Conservation (phyloP, 2,329 filamentous ascomycete species). For the Fusarium caatingaense region DNA sequence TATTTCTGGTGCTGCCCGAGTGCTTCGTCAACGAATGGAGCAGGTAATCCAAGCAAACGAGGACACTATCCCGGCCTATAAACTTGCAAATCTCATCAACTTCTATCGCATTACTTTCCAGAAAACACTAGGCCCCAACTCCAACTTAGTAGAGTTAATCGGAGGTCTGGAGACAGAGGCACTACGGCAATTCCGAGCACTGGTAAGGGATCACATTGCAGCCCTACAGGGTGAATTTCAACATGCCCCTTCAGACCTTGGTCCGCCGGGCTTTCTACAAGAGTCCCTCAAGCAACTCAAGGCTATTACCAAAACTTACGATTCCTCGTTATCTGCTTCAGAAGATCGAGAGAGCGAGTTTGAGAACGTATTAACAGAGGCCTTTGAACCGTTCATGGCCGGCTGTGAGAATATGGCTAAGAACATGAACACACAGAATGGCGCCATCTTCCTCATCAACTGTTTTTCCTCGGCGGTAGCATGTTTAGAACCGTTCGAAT, state of each 20-base stretch:
- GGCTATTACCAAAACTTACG: slow-evolving; percentile 85
- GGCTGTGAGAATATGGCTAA: slow-evolving; percentile 78
- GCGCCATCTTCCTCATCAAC: slow-evolving; percentile 78
- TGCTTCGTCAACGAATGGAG: slow-evolving; percentile 90
- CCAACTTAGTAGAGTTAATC: slow-evolving; percentile 76
- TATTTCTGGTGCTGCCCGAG: slow-evolving; percentile 80
- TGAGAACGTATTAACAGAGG: slow-evolving; percentile 77
- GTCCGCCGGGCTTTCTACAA: slow-evolving; percentile 81
- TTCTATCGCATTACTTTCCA: slow-evolving; percentile 91
- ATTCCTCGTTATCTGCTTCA: slow-evolving; percentile 76
- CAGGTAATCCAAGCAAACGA: slow-evolving; percentile 94
- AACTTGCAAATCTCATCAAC: slow-evolving; percentile 85
- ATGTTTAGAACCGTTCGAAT: slow-evolving; percentile 69
- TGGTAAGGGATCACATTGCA: slow-evolving; percentile 83
- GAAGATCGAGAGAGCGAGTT: slow-evolving; percentile 75
- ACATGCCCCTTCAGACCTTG: slow-evolving; percentile 76
- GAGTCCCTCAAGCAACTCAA: slow-evolving; percentile 83
- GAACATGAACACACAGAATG: slow-evolving; percentile 67
- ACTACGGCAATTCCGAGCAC: slow-evolving; percentile 81
- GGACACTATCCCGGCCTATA: slow-evolving; percentile 88
- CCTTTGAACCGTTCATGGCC: slow-evolving; percentile 86
- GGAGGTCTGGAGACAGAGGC: slow-evolving; percentile 78
- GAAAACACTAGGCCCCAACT: slow-evolving; percentile 77
- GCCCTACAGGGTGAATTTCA: slow-evolving; percentile 79
- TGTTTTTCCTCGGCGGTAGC: slow-evolving; percentile 71